Evolutionary conservation across 257 asterid genomes (phyloP), one percentile per base, ranked within the genome.

Genomic region (Orobanche coerulescens): DNA sequence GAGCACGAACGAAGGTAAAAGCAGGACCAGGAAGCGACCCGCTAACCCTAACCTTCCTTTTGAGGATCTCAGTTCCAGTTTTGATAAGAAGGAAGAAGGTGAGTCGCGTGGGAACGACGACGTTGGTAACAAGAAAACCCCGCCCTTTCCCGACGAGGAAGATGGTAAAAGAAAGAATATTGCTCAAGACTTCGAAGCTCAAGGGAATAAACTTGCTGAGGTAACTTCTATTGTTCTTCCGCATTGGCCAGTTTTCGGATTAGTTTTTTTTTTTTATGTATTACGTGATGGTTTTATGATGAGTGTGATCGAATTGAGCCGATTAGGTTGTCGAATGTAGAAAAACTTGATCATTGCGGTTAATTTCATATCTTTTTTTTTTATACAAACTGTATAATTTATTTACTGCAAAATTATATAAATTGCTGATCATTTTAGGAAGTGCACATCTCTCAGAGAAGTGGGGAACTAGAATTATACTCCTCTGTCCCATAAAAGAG

Each of bases 201-300:
- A 65, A 55, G 97, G 97, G 34, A 90, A 86, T 69, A 69, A 74
- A 66, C 88, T 90, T 48, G 94, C 97, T 62, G 86, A 86, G 95
- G 97, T 88, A 75, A 18, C 65, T 55, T n/a, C 1, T n/a, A 0
- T 20, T 55, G 9, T 30, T 34, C 9, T 50, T 18, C 6, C 19
- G 2, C 2, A 26, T 44, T n/a, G 22, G 14, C n/a, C 5, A 36
- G 11, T 34, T 36, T 28, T 15, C n/a, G n/a, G n/a, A n/a, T n/a
- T n/a, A n/a, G n/a, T 50, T 58, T 36, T 13, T 62, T 20, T 10
- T 48, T 48, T 47, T 0, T 13, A 5, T 34, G 22, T 58, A 13
- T 15, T 28, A 5, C 56, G 22, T 15, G 59, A 14, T 62, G 47
- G 24, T 10, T 40, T 34, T 54, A 20, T 31, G 70, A 30, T 44